Evolutionary conservation across 345 rosid species (phyloP).

Genomic region (Leavenworthia alabamica): DNA sequence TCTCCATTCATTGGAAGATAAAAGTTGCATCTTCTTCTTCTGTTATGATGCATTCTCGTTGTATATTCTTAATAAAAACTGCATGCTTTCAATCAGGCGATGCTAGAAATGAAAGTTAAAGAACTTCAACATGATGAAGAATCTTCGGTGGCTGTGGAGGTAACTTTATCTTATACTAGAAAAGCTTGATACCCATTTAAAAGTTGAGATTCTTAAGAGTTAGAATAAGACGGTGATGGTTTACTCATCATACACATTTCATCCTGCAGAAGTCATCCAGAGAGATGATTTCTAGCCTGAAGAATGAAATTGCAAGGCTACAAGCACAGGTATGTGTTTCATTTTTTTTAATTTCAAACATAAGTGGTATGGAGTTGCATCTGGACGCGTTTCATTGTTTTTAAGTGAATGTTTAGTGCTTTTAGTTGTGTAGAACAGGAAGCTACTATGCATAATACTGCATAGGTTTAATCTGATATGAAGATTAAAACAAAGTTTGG

Average conservation of each 20-base stretch:
- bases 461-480: conserved; percentile 52
- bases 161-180: conserved; percentile 16
- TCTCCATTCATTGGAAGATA: not conserved
- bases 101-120: conserved; percentile 45
- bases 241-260: conserved; percentile 21
- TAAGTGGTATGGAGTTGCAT: not conserved
- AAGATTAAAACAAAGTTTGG: conserved; percentile 79
- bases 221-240: not conserved
- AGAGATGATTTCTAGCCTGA: conserved; percentile 49
- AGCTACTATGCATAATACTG: conserved; percentile 12
- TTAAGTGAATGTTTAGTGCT: not conserved
- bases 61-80: conserved; percentile 7
- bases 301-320: conserved; percentile 48
- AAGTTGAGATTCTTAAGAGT: not conserved
- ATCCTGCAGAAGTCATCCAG: conserved; percentile 45
- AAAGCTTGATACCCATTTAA: not conserved
- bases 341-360: not conserved
- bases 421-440: conserved; percentile 1
- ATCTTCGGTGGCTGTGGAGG: conserved; percentile 46
- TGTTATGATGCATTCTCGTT: conserved; percentile 7
- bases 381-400: not conserved
- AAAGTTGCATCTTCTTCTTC: not conserved
- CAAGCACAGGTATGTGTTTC: conserved; percentile 50
- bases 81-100: conserved; percentile 40
- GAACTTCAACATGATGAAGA: conserved; percentile 49